phyloP scores from a whole-genome alignment of 139 green algal genomes.

The Dunaliella primolecta region DNA sequence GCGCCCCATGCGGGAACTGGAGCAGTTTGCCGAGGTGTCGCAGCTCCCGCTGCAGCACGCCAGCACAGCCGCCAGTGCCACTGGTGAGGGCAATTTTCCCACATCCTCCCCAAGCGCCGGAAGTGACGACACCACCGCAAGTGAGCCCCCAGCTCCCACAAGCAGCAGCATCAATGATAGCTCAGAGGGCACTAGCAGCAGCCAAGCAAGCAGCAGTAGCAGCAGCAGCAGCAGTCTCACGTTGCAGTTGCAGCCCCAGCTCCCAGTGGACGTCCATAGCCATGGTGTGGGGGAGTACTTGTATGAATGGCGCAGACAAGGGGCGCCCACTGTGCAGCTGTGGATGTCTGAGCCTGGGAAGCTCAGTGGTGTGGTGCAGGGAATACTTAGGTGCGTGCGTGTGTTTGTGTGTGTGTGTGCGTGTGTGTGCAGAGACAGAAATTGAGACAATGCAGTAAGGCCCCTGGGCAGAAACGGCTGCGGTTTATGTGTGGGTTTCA shows the following conservation, averaged over 20 bases:
- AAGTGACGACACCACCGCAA: too few relatives aligned
- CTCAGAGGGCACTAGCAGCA: neutral
- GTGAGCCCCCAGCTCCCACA: neutral
- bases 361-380: neutral
- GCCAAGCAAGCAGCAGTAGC: neutral
- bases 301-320: neutral
- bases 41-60: neutral
- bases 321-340: neutral
- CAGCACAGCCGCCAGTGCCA: too few relatives aligned
- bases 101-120: too few relatives aligned
- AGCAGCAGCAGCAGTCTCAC: neutral
- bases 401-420: neutral
- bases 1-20: neutral
- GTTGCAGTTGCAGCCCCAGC: neutral
- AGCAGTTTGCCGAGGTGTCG: neutral
- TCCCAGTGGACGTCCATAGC: neutral
- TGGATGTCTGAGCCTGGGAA: neutral
- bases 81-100: neutral
- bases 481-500: too few relatives aligned
- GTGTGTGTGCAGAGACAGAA: too few relatives aligned
- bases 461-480: too few relatives aligned
- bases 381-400: neutral
- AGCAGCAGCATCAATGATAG: neutral
- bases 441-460: too few relatives aligned
- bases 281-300: neutral